Base-by-base conservation (phyloP, 352 stramenopile genomes). In the Phytophthora chlamydospora region DNA sequence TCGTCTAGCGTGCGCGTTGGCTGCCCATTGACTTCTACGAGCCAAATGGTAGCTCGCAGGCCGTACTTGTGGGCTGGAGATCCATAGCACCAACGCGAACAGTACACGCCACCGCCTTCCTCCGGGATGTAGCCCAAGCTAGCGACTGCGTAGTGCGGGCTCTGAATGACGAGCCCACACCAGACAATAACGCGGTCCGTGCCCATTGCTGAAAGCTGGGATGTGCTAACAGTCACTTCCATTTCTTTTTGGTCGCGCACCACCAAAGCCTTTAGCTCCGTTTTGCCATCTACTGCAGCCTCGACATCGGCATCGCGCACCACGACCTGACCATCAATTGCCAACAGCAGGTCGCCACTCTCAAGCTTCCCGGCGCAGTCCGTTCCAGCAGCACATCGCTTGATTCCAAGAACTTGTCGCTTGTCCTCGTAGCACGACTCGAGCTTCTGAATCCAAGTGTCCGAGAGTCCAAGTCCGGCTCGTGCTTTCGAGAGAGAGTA, bases 151-250 rank as follows among this genome's bases (percentile, higher is more conserved):
- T 93, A 94, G 54, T 98, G 93, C 7, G 91, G 85, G 8, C 72
- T 79, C 58, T 98, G 93, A n/a, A 98, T 80, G n/a, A 97, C 87
- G 2, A 97, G 66, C 0, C 93, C 93, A 38, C 82, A 93, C 90
- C 91, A 98, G 32, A 97, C 75, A 43, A 98, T 76, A 3, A 98
- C 81, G 12, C 93, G 85, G 49, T 94, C 78, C 21, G 93, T 97
- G 17, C 90, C 90, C 67, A 91, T 90, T 1, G 76, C 83, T 5
- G 85, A 85, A 8, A 96, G 61, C 45, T 83, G 63, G 21, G 70
- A 80, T 6, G 83, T 91, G 46, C 76, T 56, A 0, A 96, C 80
- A 5, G 56, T 57, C 2, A 97, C 41, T 33, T 69, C 70, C 34
- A 90, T 59, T 61, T 95, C 88, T 24, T 89, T 58, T 34, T 91